Evolutionary conservation across 2,329 filamentous ascomycete genomes (phyloP).

Genomic region (Pseudofabraea citricarpa): DNA sequence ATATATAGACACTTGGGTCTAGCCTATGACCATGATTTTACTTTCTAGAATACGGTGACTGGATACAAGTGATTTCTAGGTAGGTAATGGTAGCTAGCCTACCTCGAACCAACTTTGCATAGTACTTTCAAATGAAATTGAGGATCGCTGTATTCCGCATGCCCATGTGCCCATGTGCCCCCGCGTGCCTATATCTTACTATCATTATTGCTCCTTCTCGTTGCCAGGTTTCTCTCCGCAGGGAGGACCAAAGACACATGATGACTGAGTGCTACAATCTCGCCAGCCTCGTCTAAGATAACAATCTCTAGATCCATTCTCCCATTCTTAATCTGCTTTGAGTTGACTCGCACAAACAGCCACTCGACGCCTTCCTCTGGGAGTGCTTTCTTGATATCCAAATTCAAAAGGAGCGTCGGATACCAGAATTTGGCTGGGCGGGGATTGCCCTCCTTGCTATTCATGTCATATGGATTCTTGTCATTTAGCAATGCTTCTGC

Average conservation of each 20-base stretch:
- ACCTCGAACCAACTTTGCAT: too few species aligned
- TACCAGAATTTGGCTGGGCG: conserved; percentile 30
- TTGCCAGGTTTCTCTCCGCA: conserved; percentile 53
- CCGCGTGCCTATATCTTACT: conserved; percentile 16
- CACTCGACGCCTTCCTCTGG: conserved; percentile 66
- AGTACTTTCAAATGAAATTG: too few species aligned
- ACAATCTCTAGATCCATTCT: conserved; percentile 70
- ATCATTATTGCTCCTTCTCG: conserved; percentile 11
- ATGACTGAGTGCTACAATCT: conserved; percentile 62
- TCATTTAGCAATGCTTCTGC: conserved; percentile 44
- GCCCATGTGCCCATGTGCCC: too few species aligned
- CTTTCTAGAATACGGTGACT: too few species aligned
- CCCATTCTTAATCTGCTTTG: conserved; percentile 66
- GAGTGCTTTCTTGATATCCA: conserved; percentile 72
- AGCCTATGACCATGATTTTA: too few species aligned
- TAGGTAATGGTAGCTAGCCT: too few species aligned
- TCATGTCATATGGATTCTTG: conserved; percentile 18
- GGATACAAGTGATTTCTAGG: too few species aligned
- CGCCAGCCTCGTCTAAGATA: conserved; percentile 57
- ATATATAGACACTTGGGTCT: too few species aligned
- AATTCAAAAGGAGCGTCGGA: conserved; percentile 62
- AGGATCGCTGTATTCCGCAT: too few species aligned
- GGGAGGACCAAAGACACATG: conserved; percentile 63
- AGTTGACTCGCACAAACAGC: conserved; percentile 60
- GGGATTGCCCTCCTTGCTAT: conserved; percentile 18